Evolutionary conservation across 2,329 filamentous ascomycete genomes (phyloP), one percentile per base, ranked within the genome.

Genomic region (Scedosporium aurantiacum): DNA sequence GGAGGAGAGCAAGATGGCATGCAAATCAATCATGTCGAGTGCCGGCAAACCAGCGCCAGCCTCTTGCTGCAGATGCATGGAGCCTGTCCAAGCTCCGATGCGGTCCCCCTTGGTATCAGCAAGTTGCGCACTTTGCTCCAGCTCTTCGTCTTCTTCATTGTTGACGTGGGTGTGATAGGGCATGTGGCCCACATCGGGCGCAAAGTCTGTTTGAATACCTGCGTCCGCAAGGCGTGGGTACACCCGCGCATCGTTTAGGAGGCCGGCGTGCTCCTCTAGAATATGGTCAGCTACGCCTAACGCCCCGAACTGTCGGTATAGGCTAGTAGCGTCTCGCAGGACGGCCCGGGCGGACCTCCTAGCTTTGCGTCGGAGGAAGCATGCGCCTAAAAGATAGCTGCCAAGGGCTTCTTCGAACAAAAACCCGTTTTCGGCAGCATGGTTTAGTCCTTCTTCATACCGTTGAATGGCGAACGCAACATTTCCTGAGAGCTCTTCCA

Each of bases 1-100:
- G 8, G 87, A 91, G 2, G 87, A 90, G 66, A 89, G 85, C 14
- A 93, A 77, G 63, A 93, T 92, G 25, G 87, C 87, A 50, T 89
- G 86, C 64, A 92, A 73, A 71, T 92, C 89, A 68, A 93, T 86
- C 86, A 93, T 91, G 73, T 93, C 89, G 60, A 93, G 79, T 28
- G 88, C 85, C 47, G 88, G 87, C 63, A 91, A 78, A 10, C 86
- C 85, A 41, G 78, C 82, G 2, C 81, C 82, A 21, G 81, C 77
- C 64, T 84, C 83, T 72, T 61, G 60, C 62, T 81, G 79, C 56
- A 75, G 69, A 58, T 79, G 75, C 74, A 83, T 84, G 10, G 82
- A 80, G 16, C 82, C 82, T 66, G 83, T 78, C 84, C 84, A 87
- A n/a, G 80, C 82, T 50, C 81, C 82, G 69, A 85, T 82, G 43